Base-by-base conservation (phyloP, 805 yeast species). In the Cyberlindnera meyerae region DNA sequence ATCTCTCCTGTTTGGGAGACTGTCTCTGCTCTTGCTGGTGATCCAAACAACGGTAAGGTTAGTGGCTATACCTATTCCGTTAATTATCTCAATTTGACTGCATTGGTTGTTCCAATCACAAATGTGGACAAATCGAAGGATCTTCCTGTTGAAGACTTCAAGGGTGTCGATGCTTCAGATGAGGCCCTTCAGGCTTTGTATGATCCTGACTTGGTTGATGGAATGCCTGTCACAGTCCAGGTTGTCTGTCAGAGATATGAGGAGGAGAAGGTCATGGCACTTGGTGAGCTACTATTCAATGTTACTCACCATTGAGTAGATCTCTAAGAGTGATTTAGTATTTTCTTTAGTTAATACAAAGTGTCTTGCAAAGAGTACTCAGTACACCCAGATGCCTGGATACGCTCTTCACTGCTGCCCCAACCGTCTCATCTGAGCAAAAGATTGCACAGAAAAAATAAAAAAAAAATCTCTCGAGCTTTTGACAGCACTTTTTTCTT, bases 11-110 rank as follows among this genome's bases (percentile, higher is more conserved):
- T 76, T 8, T 76, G 79, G 59, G 73, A 71, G 40, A 79, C 80
- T 43, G 78, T 78, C 33, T 58, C 71, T 7, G 66, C 70, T 44
- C 33, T 33, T 8, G 49, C 46, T 2, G 71, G 85, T 20, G 70
- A 69, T 35, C 73, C 80, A 16, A 74, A 71, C 33, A 66, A 71
- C 34, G 70, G 80, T 7, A 73, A 71, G 55, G 79, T 79, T 58
- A 83, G 90, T 86, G 80, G 88, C 5, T 84, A 83, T 65, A 81
- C 90, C 6, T 62, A 85, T 4, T 67, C 80, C 44, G 81, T 75
- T 71, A 83, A 83, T 61, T 52, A 82, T 39, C 58, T 82, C 42
- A 93, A 84, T 57, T 68, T 75, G 50, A 87, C 93, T 30, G 73
- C 78, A 18, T 71, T 78, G 42, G 67, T 70, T 1, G 63, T 75